phyloP scores from a whole-genome alignment of 2,329 filamentous ascomycete species.

The Ophiostoma quercus region DNA sequence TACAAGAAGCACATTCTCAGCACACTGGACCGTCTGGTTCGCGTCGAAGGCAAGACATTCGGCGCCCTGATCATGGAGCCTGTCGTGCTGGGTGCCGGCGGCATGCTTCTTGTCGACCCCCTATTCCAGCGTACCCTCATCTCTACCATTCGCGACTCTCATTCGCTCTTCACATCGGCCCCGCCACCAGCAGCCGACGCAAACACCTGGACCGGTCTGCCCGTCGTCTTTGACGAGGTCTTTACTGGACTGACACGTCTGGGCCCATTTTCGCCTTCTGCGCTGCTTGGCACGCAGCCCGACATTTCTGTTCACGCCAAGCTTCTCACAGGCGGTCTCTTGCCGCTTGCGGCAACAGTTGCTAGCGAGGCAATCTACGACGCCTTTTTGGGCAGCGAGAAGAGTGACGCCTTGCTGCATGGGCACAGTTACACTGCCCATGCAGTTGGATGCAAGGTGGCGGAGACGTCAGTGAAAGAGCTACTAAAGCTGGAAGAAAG shows the following conservation, averaged over 20 bases:
- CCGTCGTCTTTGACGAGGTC: slow-evolving; percentile 78
- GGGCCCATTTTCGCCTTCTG: slow-evolving; percentile 63
- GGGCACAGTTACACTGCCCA: slow-evolving; percentile 87
- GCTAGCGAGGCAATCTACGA: slow-evolving; percentile 69
- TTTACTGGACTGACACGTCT: slow-evolving; percentile 83
- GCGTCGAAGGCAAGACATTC: slow-evolving; percentile 57
- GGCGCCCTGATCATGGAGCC: slow-evolving; percentile 78
- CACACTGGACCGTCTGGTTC: slow-evolving; percentile 47
- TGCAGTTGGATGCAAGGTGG: slow-evolving; percentile 73
- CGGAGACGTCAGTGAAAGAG: slow-evolving; percentile 57
- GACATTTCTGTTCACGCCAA: slow-evolving; percentile 82
- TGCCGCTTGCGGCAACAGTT: slow-evolving; percentile 71
- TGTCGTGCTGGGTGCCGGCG: slow-evolving; percentile 72
- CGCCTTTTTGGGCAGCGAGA: slow-evolving; percentile 65
- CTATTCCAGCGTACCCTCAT: slow-evolving; percentile 72
- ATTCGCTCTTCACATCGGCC: neutral
- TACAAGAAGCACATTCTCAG: slow-evolving; percentile 58
- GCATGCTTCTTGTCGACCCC: slow-evolving; percentile 80
- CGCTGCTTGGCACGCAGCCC: slow-evolving; percentile 61
- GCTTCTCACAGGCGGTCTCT: slow-evolving; percentile 71
- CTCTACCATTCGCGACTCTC: slow-evolving; percentile 56
- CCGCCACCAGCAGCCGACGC: slow-evolving; percentile 21
- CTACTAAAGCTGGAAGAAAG: slow-evolving; percentile 54
- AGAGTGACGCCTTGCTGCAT: slow-evolving; percentile 73
- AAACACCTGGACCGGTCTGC: slow-evolving; percentile 63